A percentile compares a stretch with the other conserved stretches of the same genome.
These are phyloP conservation scores for Metarhizium robertsii DNA, from an alignment of 2,329 filamentous ascomycete genomes.

Conservation along the genomic window DNA sequence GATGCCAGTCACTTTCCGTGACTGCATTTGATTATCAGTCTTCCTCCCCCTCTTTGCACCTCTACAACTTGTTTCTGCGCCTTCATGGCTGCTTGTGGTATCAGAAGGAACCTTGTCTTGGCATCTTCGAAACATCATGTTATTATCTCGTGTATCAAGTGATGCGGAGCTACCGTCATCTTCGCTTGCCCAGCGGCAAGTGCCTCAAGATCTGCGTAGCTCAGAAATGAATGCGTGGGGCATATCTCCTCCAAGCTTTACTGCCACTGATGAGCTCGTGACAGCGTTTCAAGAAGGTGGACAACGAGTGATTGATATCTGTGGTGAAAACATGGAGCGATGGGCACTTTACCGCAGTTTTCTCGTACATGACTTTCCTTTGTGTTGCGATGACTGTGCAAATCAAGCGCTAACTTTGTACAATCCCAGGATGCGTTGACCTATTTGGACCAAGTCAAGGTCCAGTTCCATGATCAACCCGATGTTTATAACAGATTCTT, in stretches of 20 bases:
- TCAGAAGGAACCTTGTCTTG: neutral
- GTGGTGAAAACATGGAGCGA: constrained; percentile 10
- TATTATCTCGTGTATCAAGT: neutral
- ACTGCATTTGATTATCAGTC: neutral
- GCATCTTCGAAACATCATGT: neutral
- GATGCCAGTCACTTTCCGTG: neutral
- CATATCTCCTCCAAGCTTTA: neutral
- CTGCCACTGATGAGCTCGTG: constrained; percentile 6
- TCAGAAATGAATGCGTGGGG: neutral
- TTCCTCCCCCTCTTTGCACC: neutral
- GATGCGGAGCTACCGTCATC: neutral
- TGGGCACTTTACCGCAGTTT: constrained; percentile 15
- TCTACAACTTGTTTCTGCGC: neutral
- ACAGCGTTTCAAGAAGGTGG: constrained; percentile 13
- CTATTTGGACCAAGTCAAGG: constrained; percentile 96
- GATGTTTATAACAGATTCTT: constrained; percentile 96
- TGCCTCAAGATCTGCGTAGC: neutral
- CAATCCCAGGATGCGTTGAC: constrained; percentile 62
- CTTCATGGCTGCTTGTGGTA: neutral
- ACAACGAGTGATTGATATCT: constrained; percentile 13
- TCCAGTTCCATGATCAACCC: constrained; percentile 92
- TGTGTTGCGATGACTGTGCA: neutral
- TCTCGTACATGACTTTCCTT: constrained; percentile 14
- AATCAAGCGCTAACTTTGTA: neutral
- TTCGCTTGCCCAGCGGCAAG: neutral